Percentiles rank a stretch among this genome's conserved stretches.
phyloP scores from a whole-genome alignment of 2,329 filamentous ascomycete species.

The Boeremia exigua region DNA sequence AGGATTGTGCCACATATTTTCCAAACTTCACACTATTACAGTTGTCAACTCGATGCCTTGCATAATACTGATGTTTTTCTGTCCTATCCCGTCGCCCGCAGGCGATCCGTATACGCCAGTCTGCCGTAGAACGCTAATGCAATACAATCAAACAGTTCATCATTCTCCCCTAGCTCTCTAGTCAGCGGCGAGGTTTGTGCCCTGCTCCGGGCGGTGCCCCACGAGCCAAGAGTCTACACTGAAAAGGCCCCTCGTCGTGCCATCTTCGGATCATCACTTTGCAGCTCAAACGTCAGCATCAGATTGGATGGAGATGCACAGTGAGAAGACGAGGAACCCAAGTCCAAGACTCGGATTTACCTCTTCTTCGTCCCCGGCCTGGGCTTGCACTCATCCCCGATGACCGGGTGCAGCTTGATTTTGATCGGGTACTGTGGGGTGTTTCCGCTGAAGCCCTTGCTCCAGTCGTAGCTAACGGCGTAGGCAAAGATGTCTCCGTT shows the following conservation, averaged over 20 bases:
- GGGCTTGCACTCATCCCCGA: slow-evolving; percentile 58
- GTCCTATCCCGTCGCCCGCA: slow-evolving; percentile 3
- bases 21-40: neutral
- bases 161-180: neutral
- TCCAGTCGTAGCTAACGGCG: slow-evolving; percentile 96
- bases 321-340: neutral
- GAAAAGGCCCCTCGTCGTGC: neutral
- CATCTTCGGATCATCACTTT: neutral
- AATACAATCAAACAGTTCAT: slow-evolving; percentile 11
- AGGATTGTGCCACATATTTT: neutral
- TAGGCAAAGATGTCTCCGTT: slow-evolving; percentile 69
- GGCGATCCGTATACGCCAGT: slow-evolving; percentile 9
- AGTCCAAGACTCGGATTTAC: slow-evolving; percentile 28
- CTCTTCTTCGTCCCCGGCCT: slow-evolving; percentile 56
- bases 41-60: neutral
- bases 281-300: neutral
- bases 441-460: slow-evolving; percentile 90
- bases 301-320: neutral
- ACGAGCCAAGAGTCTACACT: neutral
- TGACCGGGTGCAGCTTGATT: slow-evolving; percentile 58
- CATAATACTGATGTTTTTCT: neutral
- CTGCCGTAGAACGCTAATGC: slow-evolving; percentile 15
- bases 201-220: neutral
- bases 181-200: neutral
- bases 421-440: slow-evolving; percentile 63